Evolutionary conservation across 371 early-diverging fungal genomes (phyloP).

Genomic region (Fennellomyces sp.): DNA sequence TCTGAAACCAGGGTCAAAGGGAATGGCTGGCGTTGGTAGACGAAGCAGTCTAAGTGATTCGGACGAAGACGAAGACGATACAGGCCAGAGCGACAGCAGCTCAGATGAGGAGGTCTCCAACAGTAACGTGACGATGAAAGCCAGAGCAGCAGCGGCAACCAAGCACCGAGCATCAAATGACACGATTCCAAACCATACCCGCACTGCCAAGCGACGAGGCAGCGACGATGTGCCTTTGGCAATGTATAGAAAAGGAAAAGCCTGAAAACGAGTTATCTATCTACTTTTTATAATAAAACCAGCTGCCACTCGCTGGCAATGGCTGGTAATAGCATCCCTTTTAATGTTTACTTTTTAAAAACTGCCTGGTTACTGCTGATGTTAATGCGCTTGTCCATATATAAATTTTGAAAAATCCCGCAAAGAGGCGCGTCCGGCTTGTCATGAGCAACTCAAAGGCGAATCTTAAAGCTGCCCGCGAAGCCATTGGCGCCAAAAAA

Average conservation of each 20-base stretch:
- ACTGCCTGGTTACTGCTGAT: too few species aligned
- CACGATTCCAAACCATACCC: slow-evolving; percentile 7
- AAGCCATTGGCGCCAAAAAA: slow-evolving; percentile 74
- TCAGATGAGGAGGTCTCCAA: slow-evolving; percentile 3
- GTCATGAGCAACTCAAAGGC: slow-evolving; percentile 54
- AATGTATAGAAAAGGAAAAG: slow-evolving; percentile 22
- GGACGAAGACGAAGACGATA: slow-evolving; percentile 22
- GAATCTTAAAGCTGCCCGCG: slow-evolving; percentile 78
- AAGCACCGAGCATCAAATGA: slow-evolving; percentile 4
- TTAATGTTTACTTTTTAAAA: too few species aligned
- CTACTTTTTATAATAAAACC: not conserved
- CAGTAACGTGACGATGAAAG: slow-evolving; percentile 2
- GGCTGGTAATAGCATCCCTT: too few species aligned
- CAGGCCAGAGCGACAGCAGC: slow-evolving; percentile 5
- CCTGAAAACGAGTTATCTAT: not conserved
- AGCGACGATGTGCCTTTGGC: slow-evolving; percentile 22
- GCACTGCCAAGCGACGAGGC: not conserved
- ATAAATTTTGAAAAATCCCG: too few species aligned
- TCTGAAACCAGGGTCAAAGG: slow-evolving; percentile 16
- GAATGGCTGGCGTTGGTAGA: slow-evolving; percentile 5
- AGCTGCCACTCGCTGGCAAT: not conserved
- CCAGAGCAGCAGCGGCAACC: not conserved
- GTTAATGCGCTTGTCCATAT: too few species aligned
- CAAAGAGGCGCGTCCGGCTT: too few species aligned
- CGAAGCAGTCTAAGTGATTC: slow-evolving; percentile 15